Conservation (phyloP, 176 grass and related monocot species). For the Elymus sibiricus region DNA sequence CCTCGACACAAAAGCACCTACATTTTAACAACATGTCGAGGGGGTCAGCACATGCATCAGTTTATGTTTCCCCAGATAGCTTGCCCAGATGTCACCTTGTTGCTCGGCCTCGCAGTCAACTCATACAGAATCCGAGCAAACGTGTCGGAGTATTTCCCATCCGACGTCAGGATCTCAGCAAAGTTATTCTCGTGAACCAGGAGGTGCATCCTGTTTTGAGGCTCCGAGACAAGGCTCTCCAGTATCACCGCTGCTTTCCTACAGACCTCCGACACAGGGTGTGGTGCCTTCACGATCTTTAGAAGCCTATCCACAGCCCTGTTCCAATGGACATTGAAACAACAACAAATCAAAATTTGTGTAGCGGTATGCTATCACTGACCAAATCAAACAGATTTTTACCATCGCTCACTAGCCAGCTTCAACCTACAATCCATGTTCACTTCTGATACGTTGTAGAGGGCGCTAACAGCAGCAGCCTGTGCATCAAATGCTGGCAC, state of each 20-base stretch:
- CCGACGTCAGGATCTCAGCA: slow-evolving; percentile 79
- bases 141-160: slow-evolving; percentile 85
- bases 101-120: slow-evolving; percentile 80
- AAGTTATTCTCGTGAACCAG: slow-evolving; percentile 88
- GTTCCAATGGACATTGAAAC: slow-evolving; percentile 20
- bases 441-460: slow-evolving; percentile 95
- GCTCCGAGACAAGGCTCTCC: slow-evolving; percentile 88
- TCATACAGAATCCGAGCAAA: slow-evolving; percentile 91
- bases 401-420: slow-evolving; percentile 93
- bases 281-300: slow-evolving; percentile 76
- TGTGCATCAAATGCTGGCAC: slow-evolving; percentile 90
- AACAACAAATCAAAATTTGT: slow-evolving; percentile 6
- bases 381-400: slow-evolving; percentile 16
- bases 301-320: slow-evolving; percentile 97
- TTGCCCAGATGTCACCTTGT: slow-evolving; percentile 63
- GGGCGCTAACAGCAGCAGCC: slow-evolving; percentile 84
- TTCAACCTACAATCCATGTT: slow-evolving; percentile 92
- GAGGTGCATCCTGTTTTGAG: slow-evolving; percentile 82
- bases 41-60: slow-evolving; percentile 13
- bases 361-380: neutral
- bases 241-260: slow-evolving; percentile 92
- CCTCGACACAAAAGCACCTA: neutral
- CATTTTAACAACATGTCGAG: neutral
- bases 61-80: slow-evolving; percentile 96
- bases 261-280: slow-evolving; percentile 77